Evolutionary conservation across 2,329 filamentous ascomycete species (phyloP).

Genomic region (Colletotrichum tabaci): DNA sequence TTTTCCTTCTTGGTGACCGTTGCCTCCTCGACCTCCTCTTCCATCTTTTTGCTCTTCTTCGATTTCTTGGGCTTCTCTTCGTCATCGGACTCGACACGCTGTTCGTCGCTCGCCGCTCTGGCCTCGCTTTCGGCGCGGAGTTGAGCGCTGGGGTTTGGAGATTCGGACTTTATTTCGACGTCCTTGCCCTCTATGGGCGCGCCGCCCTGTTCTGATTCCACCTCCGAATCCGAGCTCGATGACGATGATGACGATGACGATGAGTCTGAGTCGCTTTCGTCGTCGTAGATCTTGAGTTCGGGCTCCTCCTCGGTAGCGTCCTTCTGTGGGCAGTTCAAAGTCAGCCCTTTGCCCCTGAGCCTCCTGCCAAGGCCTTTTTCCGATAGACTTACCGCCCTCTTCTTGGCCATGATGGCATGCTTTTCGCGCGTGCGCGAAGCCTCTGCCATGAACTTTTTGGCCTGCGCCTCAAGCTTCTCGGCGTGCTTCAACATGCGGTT

Average conservation of each 20-base stretch:
- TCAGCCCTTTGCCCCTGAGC: slow-evolving; percentile 2
- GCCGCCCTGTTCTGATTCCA: slow-evolving; percentile 44
- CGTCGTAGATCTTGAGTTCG: slow-evolving; percentile 41
- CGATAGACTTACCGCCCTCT: slow-evolving; percentile 45
- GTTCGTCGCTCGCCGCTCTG: slow-evolving; percentile 40
- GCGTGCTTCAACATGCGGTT: slow-evolving; percentile 56
- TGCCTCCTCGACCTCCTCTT: slow-evolving; percentile 34
- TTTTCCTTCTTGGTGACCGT: slow-evolving; percentile 45
- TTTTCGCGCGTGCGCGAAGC: slow-evolving; percentile 54
- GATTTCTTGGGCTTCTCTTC: slow-evolving; percentile 43
- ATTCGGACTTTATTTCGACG: slow-evolving; percentile 43
- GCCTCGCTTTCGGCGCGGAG: slow-evolving; percentile 42
- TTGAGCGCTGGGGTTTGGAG: slow-evolving; percentile 38
- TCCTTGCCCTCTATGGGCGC: slow-evolving; percentile 48
- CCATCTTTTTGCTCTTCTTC: slow-evolving; percentile 31
- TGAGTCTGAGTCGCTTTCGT: slow-evolving; percentile 42
- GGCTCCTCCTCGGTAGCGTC: slow-evolving; percentile 45
- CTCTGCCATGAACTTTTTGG: slow-evolving; percentile 56
- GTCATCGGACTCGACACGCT: slow-evolving; percentile 48
- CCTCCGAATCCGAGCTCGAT: slow-evolving; percentile 34
- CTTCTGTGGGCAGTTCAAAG: slow-evolving; percentile 41
- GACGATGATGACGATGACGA: slow-evolving; percentile 20
- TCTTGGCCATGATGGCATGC: slow-evolving; percentile 47
- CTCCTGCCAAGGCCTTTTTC: background rate
- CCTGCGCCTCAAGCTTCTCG: slow-evolving; percentile 58